Evolutionary conservation across 2,329 filamentous ascomycete genomes (phyloP).

Genomic region (Phialophora chinensis): DNA sequence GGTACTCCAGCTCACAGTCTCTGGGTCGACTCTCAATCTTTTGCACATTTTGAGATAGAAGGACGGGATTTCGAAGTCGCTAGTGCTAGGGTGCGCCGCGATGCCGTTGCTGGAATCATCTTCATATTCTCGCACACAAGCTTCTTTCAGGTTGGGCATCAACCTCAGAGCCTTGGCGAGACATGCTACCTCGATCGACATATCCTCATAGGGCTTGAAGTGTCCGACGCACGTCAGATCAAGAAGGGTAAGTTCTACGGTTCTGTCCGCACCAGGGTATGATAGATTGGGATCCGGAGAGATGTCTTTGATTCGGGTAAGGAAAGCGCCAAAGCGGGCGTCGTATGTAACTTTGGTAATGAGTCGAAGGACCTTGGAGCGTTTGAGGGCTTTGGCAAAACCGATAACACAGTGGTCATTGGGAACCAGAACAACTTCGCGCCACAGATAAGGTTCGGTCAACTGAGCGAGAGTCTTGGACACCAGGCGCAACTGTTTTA

Average conservation of each 20-base stretch:
- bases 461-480: conserved; percentile 32
- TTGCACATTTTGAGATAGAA: conserved; percentile 32
- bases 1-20: conserved; percentile 17
- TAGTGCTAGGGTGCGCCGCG: background rate
- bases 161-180: conserved; percentile 25
- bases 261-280: conserved; percentile 16
- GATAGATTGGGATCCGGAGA: conserved; percentile 9
- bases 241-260: conserved; percentile 13
- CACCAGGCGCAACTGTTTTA: conserved; percentile 35
- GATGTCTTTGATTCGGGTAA: conserved; percentile 25
- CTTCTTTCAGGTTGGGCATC: conserved; percentile 29
- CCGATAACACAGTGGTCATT: conserved; percentile 33
- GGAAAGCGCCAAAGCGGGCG: conserved; percentile 30
- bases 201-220: conserved; percentile 33
- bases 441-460: conserved; percentile 32
- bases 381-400: conserved; percentile 27
- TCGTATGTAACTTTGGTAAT: conserved; percentile 33
- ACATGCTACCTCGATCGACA: conserved; percentile 31
- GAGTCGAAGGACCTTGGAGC: conserved; percentile 27
- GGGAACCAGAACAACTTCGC: conserved; percentile 32
- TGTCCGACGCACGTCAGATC: conserved; percentile 24
- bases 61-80: conserved; percentile 20
- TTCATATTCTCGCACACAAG: conserved; percentile 30
- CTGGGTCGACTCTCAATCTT: conserved; percentile 19
- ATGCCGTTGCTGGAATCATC: conserved; percentile 3